A percentile compares a stretch with the other conserved stretches of the same genome.
Evolutionary conservation across 495 filamentous ascomycete species (phyloP).

Genomic region (Penicillium lividum): DNA sequence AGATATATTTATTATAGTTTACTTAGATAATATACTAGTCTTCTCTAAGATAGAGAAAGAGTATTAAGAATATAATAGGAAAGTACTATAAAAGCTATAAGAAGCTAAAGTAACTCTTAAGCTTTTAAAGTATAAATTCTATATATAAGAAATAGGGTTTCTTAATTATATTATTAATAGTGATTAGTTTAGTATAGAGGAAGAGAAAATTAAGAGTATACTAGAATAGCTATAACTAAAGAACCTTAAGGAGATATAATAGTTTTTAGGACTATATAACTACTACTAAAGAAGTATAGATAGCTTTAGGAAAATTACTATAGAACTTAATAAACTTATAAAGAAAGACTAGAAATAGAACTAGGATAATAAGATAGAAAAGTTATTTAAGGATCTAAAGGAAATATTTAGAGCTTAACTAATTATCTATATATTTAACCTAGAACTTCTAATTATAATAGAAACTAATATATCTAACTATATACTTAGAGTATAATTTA

Average conservation of each 20-base stretch:
- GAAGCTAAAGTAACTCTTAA: conserved; percentile 2
- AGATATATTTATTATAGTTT: background rate
- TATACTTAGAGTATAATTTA: conserved; percentile 11
- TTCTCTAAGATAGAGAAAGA: background rate
- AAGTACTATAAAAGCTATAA: background rate
- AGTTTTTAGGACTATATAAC: conserved; percentile 14
- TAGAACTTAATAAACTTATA: conserved; percentile 6
- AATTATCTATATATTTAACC: conserved; percentile 11
- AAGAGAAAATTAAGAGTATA: conserved; percentile 16
- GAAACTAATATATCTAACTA: conserved; percentile 20
- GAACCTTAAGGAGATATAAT: conserved; percentile 14
- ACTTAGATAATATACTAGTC: background rate
- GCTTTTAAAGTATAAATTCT: conserved; percentile 7
- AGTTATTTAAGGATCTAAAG: conserved; percentile 17
- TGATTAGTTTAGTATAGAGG: conserved; percentile 14
- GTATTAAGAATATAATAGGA: background rate
- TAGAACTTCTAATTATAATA: conserved; percentile 8
- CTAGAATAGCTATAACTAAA: conserved; percentile 7
- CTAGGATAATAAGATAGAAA: conserved; percentile 5
- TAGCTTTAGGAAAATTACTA: conserved; percentile 7
- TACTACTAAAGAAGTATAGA: conserved; percentile 20
- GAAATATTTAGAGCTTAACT: background rate
- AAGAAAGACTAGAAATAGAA: conserved; percentile 14
- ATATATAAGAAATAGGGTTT: conserved; percentile 12
- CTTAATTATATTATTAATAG: conserved; percentile 13